These are phyloP conservation scores for Pichia sp. DNA, from an alignment of 1,139 yeast genomes.

Conservation along the genomic window DNA sequence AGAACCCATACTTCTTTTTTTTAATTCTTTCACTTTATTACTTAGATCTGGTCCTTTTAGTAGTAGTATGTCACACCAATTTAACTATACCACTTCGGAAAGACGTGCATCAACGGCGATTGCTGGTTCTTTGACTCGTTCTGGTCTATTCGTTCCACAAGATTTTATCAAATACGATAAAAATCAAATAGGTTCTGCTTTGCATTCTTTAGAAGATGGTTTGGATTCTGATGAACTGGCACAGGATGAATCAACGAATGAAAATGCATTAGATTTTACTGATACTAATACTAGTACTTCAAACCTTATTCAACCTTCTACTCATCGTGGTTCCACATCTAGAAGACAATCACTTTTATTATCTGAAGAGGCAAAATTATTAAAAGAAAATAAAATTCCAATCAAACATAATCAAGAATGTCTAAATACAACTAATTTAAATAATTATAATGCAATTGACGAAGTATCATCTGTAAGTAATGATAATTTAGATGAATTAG, in stretches of 20 bases:
- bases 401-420: slow-evolving; percentile 17
- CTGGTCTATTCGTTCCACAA: slow-evolving; percentile 46
- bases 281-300: background rate
- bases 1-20: background rate
- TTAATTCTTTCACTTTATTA: background rate
- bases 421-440: background rate
- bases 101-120: slow-evolving; percentile 46
- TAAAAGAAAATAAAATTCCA: slow-evolving; percentile 26
- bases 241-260: background rate
- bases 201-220: slow-evolving; percentile 15
- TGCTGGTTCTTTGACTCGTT: slow-evolving; percentile 48
- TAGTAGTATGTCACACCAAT: slow-evolving; percentile 28
- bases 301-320: background rate
- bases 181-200: slow-evolving; percentile 15
- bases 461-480: background rate
- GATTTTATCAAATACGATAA: slow-evolving; percentile 35
- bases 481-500: background rate
- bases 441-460: background rate
- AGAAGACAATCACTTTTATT: slow-evolving; percentile 14
- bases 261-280: background rate
- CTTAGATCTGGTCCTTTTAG: too few relatives aligned
- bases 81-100: slow-evolving; percentile 42
- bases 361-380: slow-evolving; percentile 27
- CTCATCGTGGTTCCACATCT: background rate
- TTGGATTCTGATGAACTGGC: slow-evolving; percentile 12